These are phyloP conservation scores for Mercurialis annua DNA, from an alignment of 345 rosid genomes.

Conservation along the genomic window DNA sequence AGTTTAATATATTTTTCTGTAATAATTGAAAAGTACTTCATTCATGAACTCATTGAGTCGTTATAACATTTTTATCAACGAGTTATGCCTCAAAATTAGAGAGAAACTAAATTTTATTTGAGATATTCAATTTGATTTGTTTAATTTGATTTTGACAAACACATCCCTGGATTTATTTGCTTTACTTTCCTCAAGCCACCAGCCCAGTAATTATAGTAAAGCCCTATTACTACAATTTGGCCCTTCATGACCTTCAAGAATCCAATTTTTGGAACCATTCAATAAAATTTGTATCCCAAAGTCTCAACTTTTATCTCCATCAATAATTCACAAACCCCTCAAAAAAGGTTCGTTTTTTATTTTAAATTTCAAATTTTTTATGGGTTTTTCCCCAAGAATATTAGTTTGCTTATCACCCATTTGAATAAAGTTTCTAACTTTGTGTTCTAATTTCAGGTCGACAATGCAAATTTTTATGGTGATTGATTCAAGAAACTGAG, in stretches of 20 bases:
- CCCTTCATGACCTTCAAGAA: neutral
- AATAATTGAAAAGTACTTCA: too few relatives aligned
- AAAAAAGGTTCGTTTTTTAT: slow-evolving; percentile 5
- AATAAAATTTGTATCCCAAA: neutral
- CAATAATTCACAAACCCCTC: neutral
- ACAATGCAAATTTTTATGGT: slow-evolving; percentile 18
- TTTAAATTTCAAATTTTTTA: neutral
- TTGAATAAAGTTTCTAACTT: neutral
- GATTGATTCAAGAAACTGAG: slow-evolving; percentile 17
- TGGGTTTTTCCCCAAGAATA: slow-evolving; percentile 1
- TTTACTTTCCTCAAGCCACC: too few relatives aligned
- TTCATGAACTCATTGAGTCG: too few relatives aligned
- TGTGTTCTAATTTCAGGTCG: slow-evolving; percentile 20
- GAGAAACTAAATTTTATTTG: too few relatives aligned
- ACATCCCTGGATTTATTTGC: too few relatives aligned
- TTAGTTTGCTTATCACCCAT: neutral
- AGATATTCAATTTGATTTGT: too few relatives aligned
- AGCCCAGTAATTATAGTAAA: too few relatives aligned
- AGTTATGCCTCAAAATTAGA: too few relatives aligned
- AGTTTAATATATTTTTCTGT: too few relatives aligned
- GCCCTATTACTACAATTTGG: neutral
- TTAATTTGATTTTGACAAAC: too few relatives aligned
- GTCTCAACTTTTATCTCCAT: slow-evolving; percentile 11
- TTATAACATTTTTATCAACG: too few relatives aligned
- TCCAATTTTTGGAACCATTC: neutral